Evolutionary conservation across 345 rosid species (phyloP), one percentile per base, ranked within the genome.

Genomic region (Rhodamnia rubescens): DNA sequence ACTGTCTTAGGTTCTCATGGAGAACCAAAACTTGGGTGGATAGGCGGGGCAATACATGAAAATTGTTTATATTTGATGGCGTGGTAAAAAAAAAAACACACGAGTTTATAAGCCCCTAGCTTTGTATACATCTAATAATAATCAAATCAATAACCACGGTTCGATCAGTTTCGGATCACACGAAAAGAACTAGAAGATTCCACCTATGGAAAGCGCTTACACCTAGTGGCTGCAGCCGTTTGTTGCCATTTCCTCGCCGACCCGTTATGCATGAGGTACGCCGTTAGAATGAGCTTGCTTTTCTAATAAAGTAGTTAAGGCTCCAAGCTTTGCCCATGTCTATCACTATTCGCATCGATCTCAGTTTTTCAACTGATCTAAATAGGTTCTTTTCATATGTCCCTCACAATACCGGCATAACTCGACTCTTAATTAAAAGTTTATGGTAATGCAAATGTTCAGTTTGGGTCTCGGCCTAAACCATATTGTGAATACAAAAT

Each of bases 351-450:
- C n/a, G n/a, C n/a, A n/a, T n/a, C n/a, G n/a, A n/a, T n/a, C n/a
- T n/a, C n/a, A n/a, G n/a, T n/a, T n/a, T n/a, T n/a, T n/a, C n/a
- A n/a, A n/a, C n/a, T n/a, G n/a, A n/a, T n/a, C 40, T 87, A 75
- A 78, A 81, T 80, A 84, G 50, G 81, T 87, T 87, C 26, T 84
- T 51, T 86, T 86, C 88, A 83, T 51, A 12, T 58, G 55, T 87
- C 64, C 86, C 86, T 81, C 81, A 81, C 27, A 3, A 5, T 0
- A 58, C 32, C 8, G 6, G 7, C 32, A 26, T 58, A n/a, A 58
- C 16, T n/a, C 9, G 32, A 13, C 9, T 54, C 57, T 21, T 57
- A 26, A 5, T 1, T 26, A n/a, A 7, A n/a, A 12, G 8, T 12
- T 58, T n/a, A 12, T n/a, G 36, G 9, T 14, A 26, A 26, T 2